Evolutionary conservation across 805 yeast species (phyloP), one percentile per base, ranked within the genome.

Genomic region (Pichia paraexigua): DNA sequence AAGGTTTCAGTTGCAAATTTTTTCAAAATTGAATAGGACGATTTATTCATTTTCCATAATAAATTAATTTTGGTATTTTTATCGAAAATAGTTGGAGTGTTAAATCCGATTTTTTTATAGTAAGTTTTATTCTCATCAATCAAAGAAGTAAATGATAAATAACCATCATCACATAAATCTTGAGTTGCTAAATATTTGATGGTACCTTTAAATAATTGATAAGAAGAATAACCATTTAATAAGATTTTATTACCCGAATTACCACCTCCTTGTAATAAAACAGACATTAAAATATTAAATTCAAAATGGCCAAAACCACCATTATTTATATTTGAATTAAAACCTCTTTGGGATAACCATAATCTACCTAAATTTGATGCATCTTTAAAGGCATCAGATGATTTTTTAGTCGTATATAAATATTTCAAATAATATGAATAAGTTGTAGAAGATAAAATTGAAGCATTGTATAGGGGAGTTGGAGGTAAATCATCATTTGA

Each of bases 221-320:
- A 94, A 22, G 95, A 85, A 3, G 96, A 89, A 66, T 86, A 92
- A 0, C 98, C 99, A 59, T 83, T 85, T 40, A 90, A 67, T 50
- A 94, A 72, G 24, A 89, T 83, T 60, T 82, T 85, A 60, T 83
- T 85, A 15, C 95, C 94, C 57, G 74, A 75, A 8, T 71, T 66
- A 53, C 92, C 91, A 58, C 95, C 95, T 59, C 97, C 97, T 55
- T 83, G 81, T 43, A 94, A 71, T 49, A 94, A 70, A 1, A 90
- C 85, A 42, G 95, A 83, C 82, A 89, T 80, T 47, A 92, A 67
- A 40, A 85, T 70, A 30, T 90, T 83, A 66, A 90, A 90, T 69
- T 94, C 98, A 65, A 89, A 89, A 59, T 85, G 87, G 13, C 98
- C 98, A 66, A 94, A 92, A 0, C 98, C 98, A 45, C 80, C 79